These are phyloP conservation scores for Sclerotinia sclerotiorum DNA, from an alignment of 2,329 filamentous ascomycete species.

Conservation along the genomic window DNA sequence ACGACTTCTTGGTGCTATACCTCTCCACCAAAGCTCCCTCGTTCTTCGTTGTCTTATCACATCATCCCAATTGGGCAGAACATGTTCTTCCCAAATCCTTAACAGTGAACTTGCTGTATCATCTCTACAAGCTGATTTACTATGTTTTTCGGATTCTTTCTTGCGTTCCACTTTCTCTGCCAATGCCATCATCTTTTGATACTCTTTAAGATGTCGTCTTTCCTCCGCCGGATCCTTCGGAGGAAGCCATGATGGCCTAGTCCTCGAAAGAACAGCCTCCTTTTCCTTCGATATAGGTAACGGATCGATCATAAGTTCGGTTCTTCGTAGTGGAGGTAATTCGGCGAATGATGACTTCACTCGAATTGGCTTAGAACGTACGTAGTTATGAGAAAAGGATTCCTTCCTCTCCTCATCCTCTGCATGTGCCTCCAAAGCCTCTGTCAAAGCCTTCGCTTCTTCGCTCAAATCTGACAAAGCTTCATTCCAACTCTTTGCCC, in stretches of 20 bases:
- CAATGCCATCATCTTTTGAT: slow-evolving; percentile 76
- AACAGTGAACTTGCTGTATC: slow-evolving; percentile 55
- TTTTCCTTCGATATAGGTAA: slow-evolving; percentile 84
- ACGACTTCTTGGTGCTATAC: slow-evolving; percentile 68
- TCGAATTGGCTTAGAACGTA: slow-evolving; percentile 48
- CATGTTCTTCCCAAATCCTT: slow-evolving; percentile 72
- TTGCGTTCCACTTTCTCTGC: slow-evolving; percentile 61
- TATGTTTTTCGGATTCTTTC: slow-evolving; percentile 54
- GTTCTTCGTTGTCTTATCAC: slow-evolving; percentile 69
- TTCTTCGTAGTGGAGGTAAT: slow-evolving; percentile 55
- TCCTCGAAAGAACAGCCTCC: slow-evolving; percentile 77
- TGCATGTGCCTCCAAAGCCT: slow-evolving; percentile 77
- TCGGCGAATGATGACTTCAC: slow-evolving; percentile 67
- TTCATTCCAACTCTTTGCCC: slow-evolving; percentile 73
- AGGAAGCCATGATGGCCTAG: slow-evolving; percentile 79
- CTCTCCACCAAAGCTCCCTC: slow-evolving; percentile 79
- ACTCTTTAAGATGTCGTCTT: slow-evolving; percentile 80
- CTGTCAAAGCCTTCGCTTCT: slow-evolving; percentile 73
- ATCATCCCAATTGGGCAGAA: slow-evolving; percentile 72
- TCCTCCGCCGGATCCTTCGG: slow-evolving; percentile 90
- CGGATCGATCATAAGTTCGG: slow-evolving; percentile 81
- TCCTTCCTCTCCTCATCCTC: slow-evolving; percentile 58
- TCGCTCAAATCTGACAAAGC: slow-evolving; percentile 67
- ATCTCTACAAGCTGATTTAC: slow-evolving; percentile 54
- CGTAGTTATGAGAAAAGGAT: slow-evolving; percentile 37